These are phyloP conservation scores for Dysphania ambrosioides DNA, from an alignment of 148 eudicot genomes.

Conservation along the genomic window DNA sequence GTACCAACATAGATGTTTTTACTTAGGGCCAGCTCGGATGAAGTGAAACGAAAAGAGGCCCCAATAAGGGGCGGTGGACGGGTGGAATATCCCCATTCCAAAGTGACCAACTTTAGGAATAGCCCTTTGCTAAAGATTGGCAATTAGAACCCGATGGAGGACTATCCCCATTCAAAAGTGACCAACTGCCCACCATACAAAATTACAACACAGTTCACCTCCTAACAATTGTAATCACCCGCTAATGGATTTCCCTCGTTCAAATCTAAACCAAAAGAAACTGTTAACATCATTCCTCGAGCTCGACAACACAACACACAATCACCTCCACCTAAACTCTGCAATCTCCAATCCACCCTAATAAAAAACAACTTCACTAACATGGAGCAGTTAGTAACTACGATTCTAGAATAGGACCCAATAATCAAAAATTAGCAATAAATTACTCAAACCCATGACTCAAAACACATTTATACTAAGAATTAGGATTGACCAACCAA, in stretches of 20 bases:
- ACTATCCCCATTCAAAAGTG: no score
- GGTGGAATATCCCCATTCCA: no score
- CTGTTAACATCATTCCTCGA: not conserved
- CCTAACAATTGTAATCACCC: not conserved
- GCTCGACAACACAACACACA: not conserved
- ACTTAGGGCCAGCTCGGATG: not conserved
- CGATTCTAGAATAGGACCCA: not conserved
- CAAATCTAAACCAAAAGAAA: no score
- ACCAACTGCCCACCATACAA: no score
- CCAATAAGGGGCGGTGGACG: no score
- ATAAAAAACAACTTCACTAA: no score
- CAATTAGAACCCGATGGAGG: not conserved
- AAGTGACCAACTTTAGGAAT: no score
- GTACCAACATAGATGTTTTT: not conserved
- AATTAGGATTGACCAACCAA: slow-evolving; percentile 1
- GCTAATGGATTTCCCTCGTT: not conserved
- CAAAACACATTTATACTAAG: not conserved
- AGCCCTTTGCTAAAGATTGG: no score
- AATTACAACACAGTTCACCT: no score
- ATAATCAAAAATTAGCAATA: not conserved
- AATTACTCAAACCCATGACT: not conserved
- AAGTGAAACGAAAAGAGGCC: no score
- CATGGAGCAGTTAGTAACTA: no score
- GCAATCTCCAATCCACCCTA: no score
- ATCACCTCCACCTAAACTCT: slow-evolving; percentile 7